Conservation (phyloP, 805 yeast genomes). For the Lipomyces orientalis region DNA sequence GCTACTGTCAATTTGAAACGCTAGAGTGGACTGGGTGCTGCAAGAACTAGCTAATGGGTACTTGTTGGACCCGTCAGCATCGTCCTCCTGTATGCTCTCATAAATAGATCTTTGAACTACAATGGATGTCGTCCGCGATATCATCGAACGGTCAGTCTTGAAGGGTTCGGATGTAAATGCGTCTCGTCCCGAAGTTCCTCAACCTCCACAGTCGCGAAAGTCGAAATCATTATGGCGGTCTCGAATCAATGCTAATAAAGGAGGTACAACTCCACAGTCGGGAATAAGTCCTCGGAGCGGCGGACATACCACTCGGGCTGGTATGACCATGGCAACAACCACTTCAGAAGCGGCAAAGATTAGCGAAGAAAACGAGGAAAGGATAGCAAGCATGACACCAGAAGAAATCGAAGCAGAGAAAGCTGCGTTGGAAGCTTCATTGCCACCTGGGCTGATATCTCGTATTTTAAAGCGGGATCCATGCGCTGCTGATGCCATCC, state of each 20-base stretch:
- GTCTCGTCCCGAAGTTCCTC: neutral
- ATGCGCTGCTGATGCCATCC: constrained; percentile 20
- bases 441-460: constrained; percentile 30
- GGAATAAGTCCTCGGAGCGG: neutral
- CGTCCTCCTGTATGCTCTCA: neutral
- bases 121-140: constrained; percentile 29
- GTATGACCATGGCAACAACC: neutral
- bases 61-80: no score
- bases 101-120: neutral
- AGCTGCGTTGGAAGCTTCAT: constrained; percentile 25
- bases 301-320: neutral
- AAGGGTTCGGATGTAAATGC: constrained; percentile 4
- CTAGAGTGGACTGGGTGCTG: no score
- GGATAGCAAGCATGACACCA: constrained; percentile 31
- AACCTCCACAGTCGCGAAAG: neutral
- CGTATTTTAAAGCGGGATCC: constrained; percentile 27
- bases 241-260: constrained; percentile 2
- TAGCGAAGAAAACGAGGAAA: constrained; percentile 31
- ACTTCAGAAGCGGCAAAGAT: constrained; percentile 30
- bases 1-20: no score
- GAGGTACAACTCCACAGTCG: neutral
- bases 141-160: constrained; percentile 27
- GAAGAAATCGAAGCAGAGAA: constrained; percentile 35
- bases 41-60: no score
- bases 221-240: constrained; percentile 26